These are phyloP conservation scores for Leccinum fibrillosum DNA, from an alignment of 768 basidiomycete species.

Conservation along the genomic window DNA sequence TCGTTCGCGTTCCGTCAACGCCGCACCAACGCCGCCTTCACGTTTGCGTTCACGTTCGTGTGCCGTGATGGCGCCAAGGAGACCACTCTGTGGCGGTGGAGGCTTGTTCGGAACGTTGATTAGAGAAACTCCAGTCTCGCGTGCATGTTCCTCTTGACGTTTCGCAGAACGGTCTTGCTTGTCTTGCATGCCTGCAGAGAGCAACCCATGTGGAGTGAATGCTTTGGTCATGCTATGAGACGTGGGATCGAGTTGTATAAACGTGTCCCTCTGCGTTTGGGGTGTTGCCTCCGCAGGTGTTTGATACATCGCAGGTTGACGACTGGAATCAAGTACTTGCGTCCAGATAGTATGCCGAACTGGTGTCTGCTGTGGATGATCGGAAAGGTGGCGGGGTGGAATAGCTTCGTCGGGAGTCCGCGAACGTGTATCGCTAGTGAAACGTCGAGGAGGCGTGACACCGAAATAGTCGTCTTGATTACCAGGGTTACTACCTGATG, in stretches of 20 bases:
- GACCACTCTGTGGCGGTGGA: constrained; percentile 90
- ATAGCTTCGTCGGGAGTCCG: constrained; percentile 59
- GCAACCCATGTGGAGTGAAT: constrained; percentile 89
- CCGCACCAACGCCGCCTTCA: constrained; percentile 92
- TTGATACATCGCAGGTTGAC: constrained; percentile 41
- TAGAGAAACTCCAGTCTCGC: constrained; percentile 87
- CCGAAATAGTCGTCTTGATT: constrained; percentile 45
- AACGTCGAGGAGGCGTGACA: constrained; percentile 40
- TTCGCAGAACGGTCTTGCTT: constrained; percentile 96
- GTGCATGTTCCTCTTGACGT: constrained; percentile 88
- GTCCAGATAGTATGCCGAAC: constrained; percentile 82
- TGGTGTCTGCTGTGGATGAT: constrained; percentile 44
- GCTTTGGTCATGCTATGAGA: constrained; percentile 85
- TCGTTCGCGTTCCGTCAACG: constrained; percentile 91
- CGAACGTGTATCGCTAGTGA: constrained; percentile 51
- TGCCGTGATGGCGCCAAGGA: constrained; percentile 93
- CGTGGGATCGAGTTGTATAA: constrained; percentile 72
- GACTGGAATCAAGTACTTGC: constrained; percentile 75
- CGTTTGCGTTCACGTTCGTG: constrained; percentile 93
- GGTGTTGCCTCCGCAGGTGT: constrained; percentile 33
- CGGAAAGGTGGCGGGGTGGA: constrained; percentile 53
- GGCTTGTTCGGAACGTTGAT: constrained; percentile 97
- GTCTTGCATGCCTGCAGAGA: constrained; percentile 93
- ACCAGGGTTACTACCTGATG: constrained; percentile 27
- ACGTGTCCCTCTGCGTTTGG: constrained; percentile 44